Conservation (phyloP, 2,329 filamentous ascomycete genomes). For the Chalaropsis ovoidea region DNA sequence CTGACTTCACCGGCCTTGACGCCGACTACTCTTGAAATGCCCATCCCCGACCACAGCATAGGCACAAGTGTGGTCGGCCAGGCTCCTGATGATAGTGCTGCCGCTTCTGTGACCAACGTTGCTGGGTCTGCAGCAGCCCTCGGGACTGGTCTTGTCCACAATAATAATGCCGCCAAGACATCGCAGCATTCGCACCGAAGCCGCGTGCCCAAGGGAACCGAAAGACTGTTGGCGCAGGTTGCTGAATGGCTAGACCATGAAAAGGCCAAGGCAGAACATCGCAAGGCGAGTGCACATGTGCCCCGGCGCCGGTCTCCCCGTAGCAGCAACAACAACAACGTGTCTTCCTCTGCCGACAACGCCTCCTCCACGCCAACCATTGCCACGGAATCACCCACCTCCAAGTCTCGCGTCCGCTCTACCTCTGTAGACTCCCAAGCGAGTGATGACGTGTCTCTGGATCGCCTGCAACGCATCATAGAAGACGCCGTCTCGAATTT, state of each 20-base stretch:
- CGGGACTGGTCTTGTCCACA: not conserved
- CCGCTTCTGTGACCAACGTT: slow-evolving; percentile 8
- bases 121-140: not conserved
- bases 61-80: not conserved
- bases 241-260: slow-evolving; percentile 77
- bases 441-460: slow-evolving; percentile 58
- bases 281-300: slow-evolving; percentile 36
- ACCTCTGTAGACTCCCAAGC: slow-evolving; percentile 56
- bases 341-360: slow-evolving; percentile 23
- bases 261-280: slow-evolving; percentile 50
- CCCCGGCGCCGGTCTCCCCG: slow-evolving; percentile 35
- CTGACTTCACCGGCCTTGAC: slow-evolving; percentile 18
- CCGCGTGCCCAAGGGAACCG: slow-evolving; percentile 30
- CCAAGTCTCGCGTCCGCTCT: slow-evolving; percentile 32
- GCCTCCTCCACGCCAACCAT: not conserved
- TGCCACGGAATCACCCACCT: not conserved
- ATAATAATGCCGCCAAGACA: slow-evolving; percentile 25
- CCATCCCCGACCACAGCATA: slow-evolving; percentile 13
- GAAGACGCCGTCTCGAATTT: slow-evolving; percentile 53
- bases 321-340: slow-evolving; percentile 10
- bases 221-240: slow-evolving; percentile 62
- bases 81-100: slow-evolving; percentile 29
- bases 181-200: slow-evolving; percentile 20
- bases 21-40: slow-evolving; percentile 10
- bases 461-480: slow-evolving; percentile 70